Base-by-base conservation (phyloP, 345 rosid species). In the Brassica cretica region DNA sequence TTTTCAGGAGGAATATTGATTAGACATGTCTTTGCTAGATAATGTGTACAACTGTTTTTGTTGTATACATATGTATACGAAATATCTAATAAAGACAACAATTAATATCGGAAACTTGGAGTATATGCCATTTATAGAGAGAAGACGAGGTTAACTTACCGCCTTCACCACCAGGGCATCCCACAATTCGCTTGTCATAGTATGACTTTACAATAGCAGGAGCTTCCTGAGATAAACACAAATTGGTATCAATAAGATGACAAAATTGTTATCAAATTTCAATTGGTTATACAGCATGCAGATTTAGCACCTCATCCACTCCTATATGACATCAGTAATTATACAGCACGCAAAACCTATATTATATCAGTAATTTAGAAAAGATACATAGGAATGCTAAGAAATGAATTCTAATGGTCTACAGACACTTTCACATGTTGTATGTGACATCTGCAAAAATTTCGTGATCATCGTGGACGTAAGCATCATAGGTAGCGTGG, bases 101-200 rank as follows among this genome's bases (percentile, higher is more conserved):
- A 72, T 1, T 25, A 30, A 4, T 2, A 3, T 18, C 19, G 8
- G 44, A 59, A 19, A 25, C 12, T 12, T 15, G 0, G 2, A 64
- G 6, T 18, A 66, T 58, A 24, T 41, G 69, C 71, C 53, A 44
- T 12, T 12, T 44, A 12, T 11, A 44, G 53, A 25, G 29, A 25
- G 29, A 25, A 27, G 73, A 56, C 18, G 19, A 1, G 59, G 15
- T 55, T 24, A 73, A 64, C 84, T 66, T 69, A 82, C 92, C 90
- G 78, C 86, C 92, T 80, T 85, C 88, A 61, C 82, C 90, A 55
- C 92, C 92, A 51, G 92, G 90, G 59, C 90, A 84, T 72, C 92
- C 90, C 60, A 85, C 87, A 72, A 89, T 84, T 84, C 90, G 83
- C 4, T 25, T 25, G 29, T 25, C 29, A 3, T 25, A 25, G 29